Evolutionary conservation across 2,329 filamentous ascomycete genomes (phyloP).

Genomic region (Ophidiomyces ophidiicola): DNA sequence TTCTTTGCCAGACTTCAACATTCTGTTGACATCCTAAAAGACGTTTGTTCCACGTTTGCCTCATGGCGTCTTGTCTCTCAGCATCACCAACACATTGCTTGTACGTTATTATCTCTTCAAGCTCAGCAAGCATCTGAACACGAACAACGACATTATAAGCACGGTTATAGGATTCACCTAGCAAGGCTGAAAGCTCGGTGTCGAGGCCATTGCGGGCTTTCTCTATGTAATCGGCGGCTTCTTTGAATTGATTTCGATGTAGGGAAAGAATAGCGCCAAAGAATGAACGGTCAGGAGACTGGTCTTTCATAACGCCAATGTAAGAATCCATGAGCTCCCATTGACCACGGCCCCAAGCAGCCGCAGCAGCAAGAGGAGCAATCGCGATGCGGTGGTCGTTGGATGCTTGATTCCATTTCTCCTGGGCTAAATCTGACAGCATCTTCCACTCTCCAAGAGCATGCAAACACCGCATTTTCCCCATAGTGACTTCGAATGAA

Average conservation of each 20-base stretch:
- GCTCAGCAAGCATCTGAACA: conserved; percentile 95
- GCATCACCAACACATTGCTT: conserved; percentile 73
- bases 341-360: conserved; percentile 89
- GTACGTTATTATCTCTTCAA: conserved; percentile 96
- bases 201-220: conserved; percentile 88
- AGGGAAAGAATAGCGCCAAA: conserved; percentile 93
- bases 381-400: conserved; percentile 81
- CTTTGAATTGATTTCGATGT: conserved; percentile 88
- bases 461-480: conserved; percentile 97
- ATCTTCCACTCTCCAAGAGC: conserved; percentile 96
- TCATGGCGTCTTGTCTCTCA: conserved; percentile 81
- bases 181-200: conserved; percentile 83
- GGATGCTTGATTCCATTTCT: conserved; percentile 84
- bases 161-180: conserved; percentile 97
- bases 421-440: conserved; percentile 73
- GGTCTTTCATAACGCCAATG: conserved; percentile 82
- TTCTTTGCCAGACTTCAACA: conserved; percentile 95
- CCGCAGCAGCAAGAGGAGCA: conserved; percentile 83
- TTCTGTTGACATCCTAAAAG: conserved; percentile 92
- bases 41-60: conserved; percentile 88
- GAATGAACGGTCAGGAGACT: conserved; percentile 90
- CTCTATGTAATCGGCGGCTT: conserved; percentile 77
- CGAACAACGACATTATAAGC: conserved; percentile 97
- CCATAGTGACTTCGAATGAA: conserved; percentile 94
- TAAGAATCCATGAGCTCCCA: conserved; percentile 99